Percentiles rank a stretch among this genome's conserved stretches.
These are phyloP conservation scores for Diaporthe sp. DNA, from an alignment of 2,329 filamentous ascomycete species.

Conservation along the genomic window DNA sequence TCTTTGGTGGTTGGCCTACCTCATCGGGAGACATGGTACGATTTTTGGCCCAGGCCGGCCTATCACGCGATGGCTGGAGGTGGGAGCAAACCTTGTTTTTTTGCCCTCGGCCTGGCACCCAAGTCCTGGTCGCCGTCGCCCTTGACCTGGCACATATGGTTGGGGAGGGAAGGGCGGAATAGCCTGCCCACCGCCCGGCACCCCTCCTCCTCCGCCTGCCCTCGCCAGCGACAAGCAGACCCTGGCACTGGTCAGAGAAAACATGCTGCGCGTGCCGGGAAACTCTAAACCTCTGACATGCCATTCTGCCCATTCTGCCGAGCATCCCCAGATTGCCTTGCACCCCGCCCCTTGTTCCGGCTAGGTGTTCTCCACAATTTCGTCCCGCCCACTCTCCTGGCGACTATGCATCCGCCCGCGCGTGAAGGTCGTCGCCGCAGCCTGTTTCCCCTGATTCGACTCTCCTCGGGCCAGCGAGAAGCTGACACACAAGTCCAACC, in stretches of 20 bases:
- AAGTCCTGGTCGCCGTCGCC: neutral
- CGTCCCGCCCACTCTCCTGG: slow-evolving; percentile 17
- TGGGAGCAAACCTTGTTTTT: slow-evolving; percentile 8
- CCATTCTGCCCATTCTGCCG: slow-evolving; percentile 20
- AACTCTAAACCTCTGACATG: slow-evolving; percentile 15
- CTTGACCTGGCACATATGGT: neutral
- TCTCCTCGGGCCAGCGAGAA: neutral
- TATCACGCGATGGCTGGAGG: neutral
- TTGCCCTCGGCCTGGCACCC: slow-evolving; percentile 4
- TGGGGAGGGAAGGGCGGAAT: too few species aligned
- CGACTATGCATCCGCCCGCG: slow-evolving; percentile 18
- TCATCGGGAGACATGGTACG: slow-evolving; percentile 17
- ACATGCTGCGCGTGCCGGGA: slow-evolving; percentile 9
- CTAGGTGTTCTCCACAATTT: slow-evolving; percentile 20
- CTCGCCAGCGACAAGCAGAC: slow-evolving; percentile 1
- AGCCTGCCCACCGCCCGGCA: neutral
- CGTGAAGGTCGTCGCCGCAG: slow-evolving; percentile 18
- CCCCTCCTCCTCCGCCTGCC: neutral
- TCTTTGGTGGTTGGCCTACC: slow-evolving; percentile 15
- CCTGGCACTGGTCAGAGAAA: slow-evolving; percentile 4
- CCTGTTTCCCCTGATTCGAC: slow-evolving; percentile 22
- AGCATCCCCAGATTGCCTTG: slow-evolving; percentile 22
- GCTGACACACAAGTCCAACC: slow-evolving; percentile 18
- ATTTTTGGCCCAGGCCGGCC: slow-evolving; percentile 13
- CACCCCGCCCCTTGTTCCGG: slow-evolving; percentile 19